A percentile compares a stretch with the other conserved stretches of the same genome.
Conservation (phyloP, 148 eudicot genomes). For the Oxyria digyna region DNA sequence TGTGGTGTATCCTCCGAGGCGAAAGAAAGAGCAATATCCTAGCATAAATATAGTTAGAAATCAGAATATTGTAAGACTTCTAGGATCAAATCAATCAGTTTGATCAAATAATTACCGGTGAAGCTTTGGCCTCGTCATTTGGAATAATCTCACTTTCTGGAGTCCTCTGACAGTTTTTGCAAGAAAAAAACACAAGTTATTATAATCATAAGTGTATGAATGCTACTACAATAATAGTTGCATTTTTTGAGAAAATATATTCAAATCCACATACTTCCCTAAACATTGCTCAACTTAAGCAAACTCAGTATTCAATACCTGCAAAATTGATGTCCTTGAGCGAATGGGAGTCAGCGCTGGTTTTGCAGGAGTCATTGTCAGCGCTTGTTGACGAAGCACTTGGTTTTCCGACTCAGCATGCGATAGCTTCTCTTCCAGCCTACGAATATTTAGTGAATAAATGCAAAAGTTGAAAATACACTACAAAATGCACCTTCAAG, state of each 20-base stretch:
- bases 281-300: background rate
- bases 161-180: conserved; percentile 43
- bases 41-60: conserved; percentile 5
- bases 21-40: conserved; percentile 44
- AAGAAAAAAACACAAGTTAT: background rate
- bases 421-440: conserved; percentile 90
- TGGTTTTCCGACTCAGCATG: conserved; percentile 90
- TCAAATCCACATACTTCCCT: background rate
- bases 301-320: conserved; percentile 22
- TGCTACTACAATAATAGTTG: too few species aligned
- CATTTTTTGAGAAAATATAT: background rate
- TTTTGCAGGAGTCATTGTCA: conserved; percentile 80
- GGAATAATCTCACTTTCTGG: conserved; percentile 60
- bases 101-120: conserved; percentile 28
- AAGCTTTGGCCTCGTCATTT: conserved; percentile 50
- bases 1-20: conserved; percentile 87
- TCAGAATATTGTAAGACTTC: background rate
- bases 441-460: conserved; percentile 15
- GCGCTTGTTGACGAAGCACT: conserved; percentile 94
- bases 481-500: background rate
- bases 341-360: conserved; percentile 49
- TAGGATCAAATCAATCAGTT: background rate
- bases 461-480: background rate
- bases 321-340: conserved; percentile 58
- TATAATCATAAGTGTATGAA: too few species aligned